Base-by-base conservation (phyloP, 163 green algal species). In the Picocystis sp. region DNA sequence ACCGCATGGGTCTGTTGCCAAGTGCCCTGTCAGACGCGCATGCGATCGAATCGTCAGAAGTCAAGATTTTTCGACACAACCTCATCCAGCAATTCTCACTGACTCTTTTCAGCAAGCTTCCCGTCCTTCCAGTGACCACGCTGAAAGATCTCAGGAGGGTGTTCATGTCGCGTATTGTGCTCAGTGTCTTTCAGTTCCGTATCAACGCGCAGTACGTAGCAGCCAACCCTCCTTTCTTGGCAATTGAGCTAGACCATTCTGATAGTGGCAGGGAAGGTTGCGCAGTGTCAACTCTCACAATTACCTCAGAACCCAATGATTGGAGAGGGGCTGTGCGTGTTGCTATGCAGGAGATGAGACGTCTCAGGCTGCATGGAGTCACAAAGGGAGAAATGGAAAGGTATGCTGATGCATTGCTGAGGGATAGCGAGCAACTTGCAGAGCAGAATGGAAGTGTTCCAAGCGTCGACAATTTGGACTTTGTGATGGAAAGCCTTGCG, bases 21-120 rank as follows among this genome's bases (percentile, higher is more conserved):
- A 8, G 5, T 38, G 29, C 17, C 13, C 6, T 54, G 25, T 45
- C 47, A 11, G 3, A 5, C 13, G 25, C 47, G 13, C 3, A 54
- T 22, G 41, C 47, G 3, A 14, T 54, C 25, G 34, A 34, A 17
- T 13, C 51, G 6, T 57, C 51, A 22, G 21, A 59, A 46, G 62
- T 80, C 11, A 67, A 52, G 46, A 73, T 98, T 34, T 98, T 96
- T 73, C 72, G 78, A 19, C 89, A 98, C 74, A 75, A 81, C 56
- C 81, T 96, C 59, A 76, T 97, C 64, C 81, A 94, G 68, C 61
- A 86, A 43, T 96, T 93, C 69, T 84, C 80, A 66, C 72, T 97
- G 45, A 83, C 71, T 25, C 58, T 98, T 29, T 96, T 97, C 77
- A 91, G 82, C 77, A 97, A 98, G 78, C 67, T 95, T 33, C 85